Evolutionary conservation across 2,329 filamentous ascomycete species (phyloP), one percentile per base, ranked within the genome.

Genomic region (Ascochyta lentis): DNA sequence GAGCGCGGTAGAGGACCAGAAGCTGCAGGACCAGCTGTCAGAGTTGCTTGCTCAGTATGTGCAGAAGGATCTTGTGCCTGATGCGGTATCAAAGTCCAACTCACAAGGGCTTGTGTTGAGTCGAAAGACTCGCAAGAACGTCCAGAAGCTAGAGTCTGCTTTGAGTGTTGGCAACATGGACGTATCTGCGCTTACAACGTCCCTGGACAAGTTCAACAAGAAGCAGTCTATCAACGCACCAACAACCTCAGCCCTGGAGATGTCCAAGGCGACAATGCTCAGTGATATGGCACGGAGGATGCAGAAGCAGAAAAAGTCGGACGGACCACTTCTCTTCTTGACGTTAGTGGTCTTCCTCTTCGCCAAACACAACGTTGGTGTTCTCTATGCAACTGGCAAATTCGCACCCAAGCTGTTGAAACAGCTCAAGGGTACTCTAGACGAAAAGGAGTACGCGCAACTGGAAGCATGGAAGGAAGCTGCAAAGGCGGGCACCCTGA

Each of bases 361-460:
- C 31, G 72, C 74, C 6, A 67, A 58, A 40, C 52, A 69, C 15
- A 45, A 67, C 8, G 56, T 61, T 19, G 76, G 74, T 15, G 58
- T 78, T 0, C 61, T 78, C 16, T 78, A 78, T 50, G 75, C 75
- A 9, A 77, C 75, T 34, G 76, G 75, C 7, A 76, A 76, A 58
- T 77, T 74, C 54, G 74, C 75, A 37, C 76, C 76, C 1, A 77
- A 73, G 59, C 43, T 78, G 46, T 54, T 78, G 41, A 78, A 73
- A 54, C 56, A 68, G 47, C 51, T 78, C 27, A 76, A 74, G 50
- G 42, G 58, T 3, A 49, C 35, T 6, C 27, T 72, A 16, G 46
- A 50, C 2, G 48, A 49, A 6, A 71, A 64, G 31, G 57, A 68
- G 42, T 73, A 74, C 47, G 66, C 60, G 26, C 59, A 59, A 46